phyloP scores from a whole-genome alignment of 73 alveolate species.

The Tetrahymena borealis region DNA sequence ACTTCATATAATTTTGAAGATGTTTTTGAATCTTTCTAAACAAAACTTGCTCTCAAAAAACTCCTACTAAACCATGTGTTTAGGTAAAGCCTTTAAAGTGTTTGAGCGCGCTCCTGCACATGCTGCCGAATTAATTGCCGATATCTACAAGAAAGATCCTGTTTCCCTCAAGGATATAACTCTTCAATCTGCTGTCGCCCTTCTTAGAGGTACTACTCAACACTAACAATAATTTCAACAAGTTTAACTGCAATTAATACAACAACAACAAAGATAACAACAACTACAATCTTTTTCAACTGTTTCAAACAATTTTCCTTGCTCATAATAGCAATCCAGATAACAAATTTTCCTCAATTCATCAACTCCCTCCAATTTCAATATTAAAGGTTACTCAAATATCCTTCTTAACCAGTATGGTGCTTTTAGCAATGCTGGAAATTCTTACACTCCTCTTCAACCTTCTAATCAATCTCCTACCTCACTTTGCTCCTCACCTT shows the following conservation, averaged over 20 bases:
- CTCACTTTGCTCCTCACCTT: neutral
- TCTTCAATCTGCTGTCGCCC: neutral
- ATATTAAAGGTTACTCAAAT: neutral
- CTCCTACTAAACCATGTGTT: constrained; percentile 3
- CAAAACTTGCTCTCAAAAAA: neutral
- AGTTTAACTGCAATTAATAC: neutral
- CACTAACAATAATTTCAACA: neutral
- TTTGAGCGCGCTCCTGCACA: constrained; percentile 5
- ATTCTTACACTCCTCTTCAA: neutral
- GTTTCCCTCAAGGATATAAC: neutral
- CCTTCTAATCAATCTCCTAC: neutral
- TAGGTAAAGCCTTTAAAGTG: constrained; percentile 1
- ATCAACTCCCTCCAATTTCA: constrained; percentile 1
- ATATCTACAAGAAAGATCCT: neutral
- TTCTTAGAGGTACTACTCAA: neutral
- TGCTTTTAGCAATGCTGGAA: neutral
- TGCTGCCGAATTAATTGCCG: neutral
- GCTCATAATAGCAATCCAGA: neutral
- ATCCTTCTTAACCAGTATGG: neutral
- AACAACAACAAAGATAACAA: neutral
- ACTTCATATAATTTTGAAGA: neutral
- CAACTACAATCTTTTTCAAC: neutral
- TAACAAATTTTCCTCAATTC: neutral
- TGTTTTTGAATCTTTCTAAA: neutral
- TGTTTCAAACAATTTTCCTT: neutral